Evolutionary conservation across 257 asterid species (phyloP), one percentile per base, ranked within the genome.

Genomic region (Penstemon davidsonii): DNA sequence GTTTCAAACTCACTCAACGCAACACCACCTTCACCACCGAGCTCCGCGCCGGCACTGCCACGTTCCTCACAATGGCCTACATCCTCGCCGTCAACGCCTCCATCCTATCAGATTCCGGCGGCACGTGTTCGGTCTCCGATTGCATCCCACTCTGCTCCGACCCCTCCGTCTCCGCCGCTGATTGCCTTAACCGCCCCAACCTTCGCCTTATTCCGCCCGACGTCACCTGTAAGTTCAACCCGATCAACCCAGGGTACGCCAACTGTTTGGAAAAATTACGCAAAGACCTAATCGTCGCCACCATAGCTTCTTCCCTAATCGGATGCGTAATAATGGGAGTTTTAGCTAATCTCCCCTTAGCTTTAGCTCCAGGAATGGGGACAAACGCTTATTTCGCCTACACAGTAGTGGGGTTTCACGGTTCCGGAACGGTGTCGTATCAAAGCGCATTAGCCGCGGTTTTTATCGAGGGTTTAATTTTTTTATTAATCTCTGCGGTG

Each of bases 61-160:
- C 99, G 0, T 94, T 94, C 73, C 95, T 94, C 64, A 94, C 99
- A 62, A 88, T 94, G 97, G 99, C 99, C 38, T 94, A 94, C 82
- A 94, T 94, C 80, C 85, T 94, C 42, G 97, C 99, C 67, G 99
- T 94, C 37, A 94, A 94, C 84, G 96, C 99, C 63, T 90, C 97
- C 55, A 91, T 94, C 6, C 66, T 94, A 1, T 70, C 99, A 0
- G 99, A 94, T 33, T 94, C 99, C 58, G 99, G 99, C 50, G 99
- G 96, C 8, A 80, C 99, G 0, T 94, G 99, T 60, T 84, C 99
- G 0, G 86, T 88, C 63, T 83, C 99, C 68, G 97, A 93, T 62
- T 93, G 99, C 80, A 40, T 84, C 72, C 80, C 89, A 0, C 89
- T 88, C 62, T 93, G 99, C 72, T 80, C 96, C 54, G 84, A 83